Base-by-base conservation (phyloP, 1,139 yeast genomes). In the Debaryomyces sp. region DNA sequence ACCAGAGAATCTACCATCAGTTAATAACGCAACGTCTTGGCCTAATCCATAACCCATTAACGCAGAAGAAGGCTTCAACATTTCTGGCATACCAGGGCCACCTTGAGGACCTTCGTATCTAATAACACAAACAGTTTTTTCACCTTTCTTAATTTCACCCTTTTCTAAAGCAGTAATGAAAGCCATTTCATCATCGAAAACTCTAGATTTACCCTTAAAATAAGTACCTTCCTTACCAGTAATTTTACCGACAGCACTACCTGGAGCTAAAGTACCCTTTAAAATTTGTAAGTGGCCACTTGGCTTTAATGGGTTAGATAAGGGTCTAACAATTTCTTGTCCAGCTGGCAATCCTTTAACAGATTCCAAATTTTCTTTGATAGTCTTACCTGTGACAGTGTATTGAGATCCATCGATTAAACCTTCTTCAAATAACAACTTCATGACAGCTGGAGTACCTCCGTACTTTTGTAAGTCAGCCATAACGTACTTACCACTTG, bases 21-120 rank as follows among this genome's bases (percentile, higher is more conserved):
- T 94, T 62, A 94, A 79, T 59, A 94, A 80, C 33, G 99, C 99
- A 62, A 90, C 96, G 63, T 94, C 98, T 72, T 92, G 84, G 66
- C 99, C 99, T 58, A 94, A 81, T 63, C 99, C 99, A 71, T 91
- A 91, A 61, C 99, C 99, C 98, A 94, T 94, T 57, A 94, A 78
- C 10, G 97, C 97, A 54, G 96, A 85, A 21, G 97, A 89, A 40
- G 99, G 99, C 75, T 94, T 94, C 71, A 94, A 84, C 99, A 94
- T 94, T 75, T 94, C 99, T 46, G 99, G 98, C 99, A 94, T 94
- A 75, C 99, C 99, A 66, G 99, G 99, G 55, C 97, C 99, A 75
- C 99, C 99, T 75, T 85, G 91, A 70, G 99, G 99, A 58, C 99
- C 99, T 74, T 94, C 98, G 70, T 94, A 89, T 77, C 98, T 85